phyloP scores from a whole-genome alignment of 805 yeast species.

The Schizosaccharomyces osmophilus region DNA sequence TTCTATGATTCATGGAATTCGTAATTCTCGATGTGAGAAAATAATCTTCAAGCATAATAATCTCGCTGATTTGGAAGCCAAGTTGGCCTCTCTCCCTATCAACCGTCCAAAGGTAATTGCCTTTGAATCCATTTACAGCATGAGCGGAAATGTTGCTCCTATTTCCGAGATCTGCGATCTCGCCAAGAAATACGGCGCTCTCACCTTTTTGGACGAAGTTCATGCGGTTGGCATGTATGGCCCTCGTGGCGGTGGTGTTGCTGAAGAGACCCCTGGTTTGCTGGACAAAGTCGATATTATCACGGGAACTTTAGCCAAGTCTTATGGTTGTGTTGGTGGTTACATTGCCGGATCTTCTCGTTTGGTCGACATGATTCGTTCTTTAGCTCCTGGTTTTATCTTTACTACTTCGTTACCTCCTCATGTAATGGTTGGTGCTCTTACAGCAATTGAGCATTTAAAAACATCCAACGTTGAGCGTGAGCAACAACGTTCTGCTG shows the following conservation, averaged over 20 bases:
- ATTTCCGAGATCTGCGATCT: slow-evolving; percentile 78
- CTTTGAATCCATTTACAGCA: slow-evolving; percentile 88
- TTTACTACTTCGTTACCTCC: slow-evolving; percentile 95
- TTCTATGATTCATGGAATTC: slow-evolving; percentile 88
- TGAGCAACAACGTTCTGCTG: slow-evolving; percentile 60
- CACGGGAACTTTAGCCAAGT: slow-evolving; percentile 93
- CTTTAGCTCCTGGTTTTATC: slow-evolving; percentile 90
- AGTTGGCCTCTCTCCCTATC: slow-evolving; percentile 56
- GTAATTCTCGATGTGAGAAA: slow-evolving; percentile 68
- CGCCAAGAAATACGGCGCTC: slow-evolving; percentile 92
- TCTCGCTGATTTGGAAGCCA: slow-evolving; percentile 54
- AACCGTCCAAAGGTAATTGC: slow-evolving; percentile 88
- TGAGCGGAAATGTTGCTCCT: slow-evolving; percentile 95
- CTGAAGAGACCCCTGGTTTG: slow-evolving; percentile 37
- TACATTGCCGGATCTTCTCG: slow-evolving; percentile 72
- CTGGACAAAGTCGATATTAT: slow-evolving; percentile 81
- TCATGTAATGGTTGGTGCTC: slow-evolving; percentile 87
- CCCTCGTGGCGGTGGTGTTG: slow-evolving; percentile 98
- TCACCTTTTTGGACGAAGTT: slow-evolving; percentile 92
- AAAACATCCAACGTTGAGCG: slow-evolving; percentile 56
- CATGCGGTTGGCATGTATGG: slow-evolving; percentile 99
- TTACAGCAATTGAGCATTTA: slow-evolving; percentile 66
- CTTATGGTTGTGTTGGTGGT: slow-evolving; percentile 94
- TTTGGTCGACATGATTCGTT: slow-evolving; percentile 84
- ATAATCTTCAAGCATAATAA: slow-evolving; percentile 84